These are phyloP conservation scores for Jaltomata sinuosa DNA, from an alignment of 257 asterid species.

Conservation along the genomic window DNA sequence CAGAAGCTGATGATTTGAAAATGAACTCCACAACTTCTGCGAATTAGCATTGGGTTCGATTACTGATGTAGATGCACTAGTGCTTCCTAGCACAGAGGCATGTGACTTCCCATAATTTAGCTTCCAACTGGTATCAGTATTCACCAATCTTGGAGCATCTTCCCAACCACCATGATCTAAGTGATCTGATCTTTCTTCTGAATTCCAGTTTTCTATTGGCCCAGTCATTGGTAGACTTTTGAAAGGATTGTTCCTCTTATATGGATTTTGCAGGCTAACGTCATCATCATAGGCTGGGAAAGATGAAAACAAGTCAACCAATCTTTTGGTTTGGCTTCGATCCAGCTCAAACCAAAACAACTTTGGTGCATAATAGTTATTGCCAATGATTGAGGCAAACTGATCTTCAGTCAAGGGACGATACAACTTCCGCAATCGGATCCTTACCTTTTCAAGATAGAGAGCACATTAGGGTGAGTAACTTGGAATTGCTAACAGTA, in stretches of 20 bases:
- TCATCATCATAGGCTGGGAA: conserved; percentile 17
- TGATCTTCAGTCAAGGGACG: conserved; percentile 43
- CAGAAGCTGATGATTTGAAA: conserved; percentile 30
- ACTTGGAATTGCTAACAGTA: not conserved
- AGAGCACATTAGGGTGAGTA: conserved; percentile 2
- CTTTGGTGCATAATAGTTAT: conserved; percentile 38
- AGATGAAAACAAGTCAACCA: conserved; percentile 33
- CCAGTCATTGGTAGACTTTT: conserved; percentile 1
- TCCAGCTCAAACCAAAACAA: conserved; percentile 72
- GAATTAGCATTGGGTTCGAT: not conserved
- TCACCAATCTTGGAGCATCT: not conserved
- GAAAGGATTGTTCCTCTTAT: not conserved
- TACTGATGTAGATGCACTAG: conserved; percentile 2
- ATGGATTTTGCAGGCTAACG: conserved; percentile 7
- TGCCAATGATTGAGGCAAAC: conserved; percentile 37
- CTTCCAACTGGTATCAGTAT: not conserved
- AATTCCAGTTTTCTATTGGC: not conserved
- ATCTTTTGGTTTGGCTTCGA: conserved; percentile 25
- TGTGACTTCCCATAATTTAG: conserved; percentile 8
- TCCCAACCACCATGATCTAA: not conserved
- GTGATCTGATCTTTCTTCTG: not conserved
- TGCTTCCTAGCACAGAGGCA: conserved; percentile 2
- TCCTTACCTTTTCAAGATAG: conserved; percentile 30
- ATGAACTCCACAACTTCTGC: conserved; percentile 33
- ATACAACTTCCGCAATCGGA: conserved; percentile 19